These are phyloP conservation scores for Tricholoma terreum DNA, from an alignment of 768 basidiomycete species.

Conservation along the genomic window DNA sequence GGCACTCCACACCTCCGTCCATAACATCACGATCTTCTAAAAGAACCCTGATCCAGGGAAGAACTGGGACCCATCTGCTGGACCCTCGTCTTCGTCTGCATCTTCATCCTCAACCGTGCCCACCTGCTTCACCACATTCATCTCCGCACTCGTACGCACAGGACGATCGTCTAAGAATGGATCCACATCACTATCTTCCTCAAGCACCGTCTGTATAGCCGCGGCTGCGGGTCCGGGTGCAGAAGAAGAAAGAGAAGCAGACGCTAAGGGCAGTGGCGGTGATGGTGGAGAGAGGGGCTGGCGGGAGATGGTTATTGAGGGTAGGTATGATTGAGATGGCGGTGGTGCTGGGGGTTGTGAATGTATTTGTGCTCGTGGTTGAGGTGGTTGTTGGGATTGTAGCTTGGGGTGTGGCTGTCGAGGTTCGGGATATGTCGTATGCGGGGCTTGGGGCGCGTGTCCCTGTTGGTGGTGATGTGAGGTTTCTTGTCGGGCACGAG, in stretches of 20 bases:
- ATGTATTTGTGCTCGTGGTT: conserved; percentile 6
- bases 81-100: conserved; percentile 22
- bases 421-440: conserved; percentile 10
- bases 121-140: conserved; percentile 39
- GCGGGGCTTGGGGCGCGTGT: conserved; percentile 4
- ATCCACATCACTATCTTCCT: background rate
- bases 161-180: conserved; percentile 5
- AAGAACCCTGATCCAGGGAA: conserved; percentile 40
- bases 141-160: conserved; percentile 37
- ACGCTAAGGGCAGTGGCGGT: conserved; percentile 7
- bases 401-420: conserved; percentile 8
- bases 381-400: conserved; percentile 5
- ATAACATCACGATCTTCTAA: background rate
- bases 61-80: conserved; percentile 30
- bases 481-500: conserved; percentile 4
- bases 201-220: conserved; percentile 1
- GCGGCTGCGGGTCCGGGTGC: conserved; percentile 9
- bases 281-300: conserved; percentile 23
- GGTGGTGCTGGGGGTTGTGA: conserved; percentile 9
- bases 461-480: conserved; percentile 9
- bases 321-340: conserved; percentile 10
- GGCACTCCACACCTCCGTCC: no score
- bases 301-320: conserved; percentile 24
- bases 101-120: conserved; percentile 25
- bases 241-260: conserved; percentile 3